Base-by-base conservation (phyloP, 768 basidiomycete species). In the Boletus sp. region DNA sequence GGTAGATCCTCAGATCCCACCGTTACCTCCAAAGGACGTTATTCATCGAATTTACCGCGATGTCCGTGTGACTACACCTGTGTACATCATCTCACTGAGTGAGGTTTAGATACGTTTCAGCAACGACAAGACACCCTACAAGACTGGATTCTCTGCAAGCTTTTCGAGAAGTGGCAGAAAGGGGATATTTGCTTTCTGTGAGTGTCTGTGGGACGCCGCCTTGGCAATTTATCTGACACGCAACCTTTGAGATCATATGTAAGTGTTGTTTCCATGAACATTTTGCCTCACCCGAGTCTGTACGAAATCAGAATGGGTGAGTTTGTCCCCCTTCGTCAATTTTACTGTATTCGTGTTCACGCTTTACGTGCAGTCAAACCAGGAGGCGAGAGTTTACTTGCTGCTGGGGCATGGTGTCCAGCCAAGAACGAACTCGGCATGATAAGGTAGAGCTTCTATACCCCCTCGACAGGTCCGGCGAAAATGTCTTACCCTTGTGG, bases 41-140 rank as follows among this genome's bases (percentile, higher is more conserved):
- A 84, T 90, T 51, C 91, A 98, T 69, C 79, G 96, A 15, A 94
- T 98, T 38, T 96, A 97, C 67, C 85, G 95, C 42, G 96, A 98
- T 68, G 90, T 89, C 19, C 30, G 59, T 47, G 35, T 41, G 17
- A 25, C 9, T 23, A 1, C 25, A 25, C 46, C 33, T 19, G 9
- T 42, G 32, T 54, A 29, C 13, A 8, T 25, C 27, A n/a, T 54
- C 51, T 59, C 33, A 40, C 47, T 60, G 46, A 62, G 15, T 21
- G 3, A 29, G 8, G 7, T 34, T 34, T 42, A 93, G 90, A 70
- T 96, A 23, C 83, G 94, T 14, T 97, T 96, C 72, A 92, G 89
- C 65, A 91, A 91, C 53, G 90, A 94, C 67, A 95, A 94, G 74
- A 99, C 96, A 5, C 96, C 96, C 0, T 99, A 99, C 75, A 98